Conservation (phyloP, 2,329 filamentous ascomycete species). For the Fusarium albidum region DNA sequence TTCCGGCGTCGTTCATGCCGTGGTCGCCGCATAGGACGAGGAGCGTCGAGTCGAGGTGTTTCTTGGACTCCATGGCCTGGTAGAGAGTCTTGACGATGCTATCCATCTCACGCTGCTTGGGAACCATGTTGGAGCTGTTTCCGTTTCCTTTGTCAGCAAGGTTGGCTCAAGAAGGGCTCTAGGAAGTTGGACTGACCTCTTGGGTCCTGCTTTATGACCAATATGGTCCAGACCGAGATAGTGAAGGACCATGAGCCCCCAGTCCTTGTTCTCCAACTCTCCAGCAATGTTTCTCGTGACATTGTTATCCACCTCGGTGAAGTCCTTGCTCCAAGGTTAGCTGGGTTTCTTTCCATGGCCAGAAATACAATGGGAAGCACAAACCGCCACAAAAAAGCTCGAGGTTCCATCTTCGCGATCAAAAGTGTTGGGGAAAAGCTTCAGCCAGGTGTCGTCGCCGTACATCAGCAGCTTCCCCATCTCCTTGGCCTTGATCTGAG, state of each 20-base stretch:
- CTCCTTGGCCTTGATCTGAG: constrained; percentile 81
- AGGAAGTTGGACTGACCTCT: constrained; percentile 61
- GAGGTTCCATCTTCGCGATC: constrained; percentile 89
- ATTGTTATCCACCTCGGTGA: constrained; percentile 97
- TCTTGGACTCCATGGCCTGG: constrained; percentile 72
- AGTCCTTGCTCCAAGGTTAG: constrained; percentile 69
- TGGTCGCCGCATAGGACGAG: constrained; percentile 92
- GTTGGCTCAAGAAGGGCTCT: background rate
- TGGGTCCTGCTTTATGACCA: constrained; percentile 92
- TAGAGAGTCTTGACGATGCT: constrained; percentile 80
- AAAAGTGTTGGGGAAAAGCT: constrained; percentile 91
- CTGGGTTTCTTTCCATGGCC: background rate
- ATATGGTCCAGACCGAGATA: constrained; percentile 97
- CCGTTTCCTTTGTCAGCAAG: constrained; percentile 15
- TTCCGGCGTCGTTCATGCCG: constrained; percentile 99
- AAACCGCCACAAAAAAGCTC: constrained; percentile 96
- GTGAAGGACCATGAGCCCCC: constrained; percentile 93
- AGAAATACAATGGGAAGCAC: constrained; percentile 44
- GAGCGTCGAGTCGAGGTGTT: constrained; percentile 79
- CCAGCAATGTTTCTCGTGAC: constrained; percentile 87
- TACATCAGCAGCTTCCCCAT: constrained; percentile 88
- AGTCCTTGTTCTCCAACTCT: constrained; percentile 81
- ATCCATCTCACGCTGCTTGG: constrained; percentile 96
- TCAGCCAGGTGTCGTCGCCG: constrained; percentile 98
- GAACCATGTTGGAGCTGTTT: constrained; percentile 83